phyloP scores from a whole-genome alignment of 805 yeast genomes.

The Saccharomyces paradoxus region DNA sequence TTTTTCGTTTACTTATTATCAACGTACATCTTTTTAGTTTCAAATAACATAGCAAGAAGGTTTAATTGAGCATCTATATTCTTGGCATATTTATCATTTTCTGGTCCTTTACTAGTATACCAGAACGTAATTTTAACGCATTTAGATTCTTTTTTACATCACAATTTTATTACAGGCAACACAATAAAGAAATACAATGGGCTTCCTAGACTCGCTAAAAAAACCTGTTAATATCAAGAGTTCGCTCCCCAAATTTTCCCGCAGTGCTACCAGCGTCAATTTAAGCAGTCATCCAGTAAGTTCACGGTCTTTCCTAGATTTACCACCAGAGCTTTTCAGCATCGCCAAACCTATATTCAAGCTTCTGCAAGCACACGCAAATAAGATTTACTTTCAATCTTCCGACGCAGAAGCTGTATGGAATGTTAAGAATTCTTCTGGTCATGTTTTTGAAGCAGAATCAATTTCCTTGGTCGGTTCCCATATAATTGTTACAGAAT shows the following conservation, averaged over 20 bases:
- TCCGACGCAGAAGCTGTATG: not conserved
- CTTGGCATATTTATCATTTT: not conserved
- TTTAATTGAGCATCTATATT: not conserved
- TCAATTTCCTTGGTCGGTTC: slow-evolving; percentile 10
- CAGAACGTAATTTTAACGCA: not conserved
- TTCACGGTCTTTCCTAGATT: slow-evolving; percentile 3
- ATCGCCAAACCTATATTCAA: slow-evolving; percentile 11
- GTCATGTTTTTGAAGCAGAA: slow-evolving; percentile 4
- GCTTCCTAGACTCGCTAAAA: slow-evolving; percentile 4
- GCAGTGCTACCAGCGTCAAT: not conserved
- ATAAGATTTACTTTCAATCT: slow-evolving; percentile 12
- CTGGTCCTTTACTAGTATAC: not conserved
- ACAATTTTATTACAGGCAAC: not conserved
- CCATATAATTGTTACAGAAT: slow-evolving; percentile 4
- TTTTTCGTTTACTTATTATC: not conserved
- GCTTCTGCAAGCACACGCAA: slow-evolving; percentile 10
- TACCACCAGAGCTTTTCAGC: slow-evolving; percentile 9
- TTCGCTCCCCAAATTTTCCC: not conserved
- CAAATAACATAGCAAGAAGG: not conserved
- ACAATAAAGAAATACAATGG: slow-evolving; percentile 1
- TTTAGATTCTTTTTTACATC: not conserved
- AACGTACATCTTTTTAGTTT: not conserved
- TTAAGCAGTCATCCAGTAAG: not conserved
- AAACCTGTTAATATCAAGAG: slow-evolving; percentile 7
- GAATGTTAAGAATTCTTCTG: slow-evolving; percentile 4